A percentile compares a stretch with the other conserved stretches of the same genome.
Evolutionary conservation across 305 asterid species (phyloP).

Genomic region (Fraxinus dipetala): DNA sequence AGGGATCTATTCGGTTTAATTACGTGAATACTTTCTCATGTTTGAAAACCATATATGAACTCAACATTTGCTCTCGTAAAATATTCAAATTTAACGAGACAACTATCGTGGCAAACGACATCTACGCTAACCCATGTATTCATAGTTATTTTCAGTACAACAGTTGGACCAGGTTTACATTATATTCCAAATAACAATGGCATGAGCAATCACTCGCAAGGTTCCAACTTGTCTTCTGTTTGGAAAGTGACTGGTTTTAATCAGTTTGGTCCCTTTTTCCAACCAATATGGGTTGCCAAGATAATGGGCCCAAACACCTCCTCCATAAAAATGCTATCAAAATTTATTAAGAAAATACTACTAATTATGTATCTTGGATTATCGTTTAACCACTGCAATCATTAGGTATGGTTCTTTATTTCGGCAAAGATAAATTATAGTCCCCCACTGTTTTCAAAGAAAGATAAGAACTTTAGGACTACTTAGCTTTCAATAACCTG

Average conservation of each 20-base stretch:
- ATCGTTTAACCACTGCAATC: not conserved
- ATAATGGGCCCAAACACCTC: conserved; percentile 34
- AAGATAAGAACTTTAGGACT: not conserved
- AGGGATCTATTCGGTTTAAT: not conserved
- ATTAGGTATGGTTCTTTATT: conserved; percentile 27
- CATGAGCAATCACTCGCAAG: not conserved
- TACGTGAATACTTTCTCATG: not conserved
- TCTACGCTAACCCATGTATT: not conserved
- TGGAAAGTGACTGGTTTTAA: conserved; percentile 37
- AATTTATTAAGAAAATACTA: not conserved
- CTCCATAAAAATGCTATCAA: conserved; percentile 25
- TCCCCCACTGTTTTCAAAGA: not conserved
- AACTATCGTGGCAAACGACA: not conserved
- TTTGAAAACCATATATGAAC: not conserved
- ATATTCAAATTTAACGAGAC: too few species aligned
- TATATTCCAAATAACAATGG: conserved; percentile 11
- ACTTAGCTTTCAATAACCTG: not conserved
- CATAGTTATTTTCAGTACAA: not conserved
- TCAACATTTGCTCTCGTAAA: not conserved
- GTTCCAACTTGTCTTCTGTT: conserved; percentile 19
- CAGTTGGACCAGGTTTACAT: conserved; percentile 6
- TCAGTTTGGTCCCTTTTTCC: conserved; percentile 30
- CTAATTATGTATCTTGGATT: not conserved
- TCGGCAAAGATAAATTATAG: conserved; percentile 9
- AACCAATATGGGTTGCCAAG: conserved; percentile 40